Conservation (phyloP, 2,329 filamentous ascomycete genomes). For the Tetracladium maxilliforme region DNA sequence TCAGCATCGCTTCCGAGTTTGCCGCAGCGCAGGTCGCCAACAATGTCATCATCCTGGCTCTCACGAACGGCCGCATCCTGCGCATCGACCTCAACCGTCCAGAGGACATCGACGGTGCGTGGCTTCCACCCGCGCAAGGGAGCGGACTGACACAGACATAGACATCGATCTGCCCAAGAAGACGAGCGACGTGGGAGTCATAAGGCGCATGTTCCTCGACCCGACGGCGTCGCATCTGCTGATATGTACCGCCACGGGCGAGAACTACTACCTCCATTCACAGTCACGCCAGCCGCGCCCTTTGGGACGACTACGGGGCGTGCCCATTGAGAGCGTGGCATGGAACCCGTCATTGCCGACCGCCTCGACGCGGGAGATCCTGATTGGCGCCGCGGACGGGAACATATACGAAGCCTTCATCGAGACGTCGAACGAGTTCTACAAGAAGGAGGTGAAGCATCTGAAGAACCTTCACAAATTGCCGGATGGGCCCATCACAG, state of each 20-base stretch:
- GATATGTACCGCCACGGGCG: constrained; percentile 77
- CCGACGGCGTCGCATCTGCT: constrained; percentile 91
- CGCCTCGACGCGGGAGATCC: constrained; percentile 84
- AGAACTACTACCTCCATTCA: constrained; percentile 96
- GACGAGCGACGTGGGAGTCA: constrained; percentile 77
- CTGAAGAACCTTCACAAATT: constrained; percentile 72
- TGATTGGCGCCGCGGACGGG: constrained; percentile 83
- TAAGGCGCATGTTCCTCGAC: constrained; percentile 92
- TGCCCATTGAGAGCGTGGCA: constrained; percentile 76
- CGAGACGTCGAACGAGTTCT: constrained; percentile 88
- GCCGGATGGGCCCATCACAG: constrained; percentile 69
- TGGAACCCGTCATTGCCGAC: constrained; percentile 93
- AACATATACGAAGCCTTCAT: constrained; percentile 93
- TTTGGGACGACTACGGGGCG: constrained; percentile 69
- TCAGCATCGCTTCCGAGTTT: constrained; percentile 88
- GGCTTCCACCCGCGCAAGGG: background rate
- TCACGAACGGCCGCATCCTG: constrained; percentile 83
- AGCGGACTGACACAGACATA: constrained; percentile 17
- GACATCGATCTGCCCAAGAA: constrained; percentile 97
- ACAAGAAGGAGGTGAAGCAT: constrained; percentile 88
- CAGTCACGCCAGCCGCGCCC: constrained; percentile 80
- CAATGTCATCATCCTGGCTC: constrained; percentile 84
- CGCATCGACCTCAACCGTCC: constrained; percentile 89
- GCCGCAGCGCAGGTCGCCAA: constrained; percentile 94
- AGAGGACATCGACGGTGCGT: constrained; percentile 79